phyloP scores from a whole-genome alignment of 2,329 filamentous ascomycete genomes.

The Diaporthe ilicicola region DNA sequence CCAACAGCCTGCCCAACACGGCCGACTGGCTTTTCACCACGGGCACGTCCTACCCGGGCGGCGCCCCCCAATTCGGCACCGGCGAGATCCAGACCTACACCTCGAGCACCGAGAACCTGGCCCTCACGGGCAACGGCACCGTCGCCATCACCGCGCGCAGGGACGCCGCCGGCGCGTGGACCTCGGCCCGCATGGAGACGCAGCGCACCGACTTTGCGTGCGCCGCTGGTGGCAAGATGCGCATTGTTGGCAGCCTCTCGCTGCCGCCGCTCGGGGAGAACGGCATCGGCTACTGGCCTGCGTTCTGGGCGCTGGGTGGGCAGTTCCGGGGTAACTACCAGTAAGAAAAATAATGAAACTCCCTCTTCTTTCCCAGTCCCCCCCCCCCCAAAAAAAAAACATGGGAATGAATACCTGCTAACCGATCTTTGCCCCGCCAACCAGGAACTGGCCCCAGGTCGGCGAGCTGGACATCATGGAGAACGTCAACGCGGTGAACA shows the following conservation, averaged over 20 bases:
- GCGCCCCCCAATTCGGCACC: slow-evolving; percentile 22
- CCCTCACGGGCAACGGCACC: slow-evolving; percentile 16
- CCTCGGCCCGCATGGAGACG: slow-evolving; percentile 37
- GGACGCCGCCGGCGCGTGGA: slow-evolving; percentile 26
- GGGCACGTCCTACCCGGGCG: slow-evolving; percentile 18
- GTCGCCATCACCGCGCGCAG: slow-evolving; percentile 22
- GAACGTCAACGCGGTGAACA: slow-evolving; percentile 40
- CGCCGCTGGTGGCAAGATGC: slow-evolving; percentile 38
- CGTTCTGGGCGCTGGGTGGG: slow-evolving; percentile 18
- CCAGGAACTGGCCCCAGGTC: slow-evolving; percentile 39
- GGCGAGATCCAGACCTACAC: slow-evolving; percentile 22
- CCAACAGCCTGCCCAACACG: slow-evolving; percentile 26
- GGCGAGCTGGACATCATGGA: slow-evolving; percentile 44
- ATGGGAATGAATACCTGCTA: too few species aligned
- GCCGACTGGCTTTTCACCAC: slow-evolving; percentile 12
- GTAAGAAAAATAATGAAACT: background rate
- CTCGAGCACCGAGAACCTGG: slow-evolving; percentile 19
- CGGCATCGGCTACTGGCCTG: slow-evolving; percentile 18
- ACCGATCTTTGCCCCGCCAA: slow-evolving; percentile 29
- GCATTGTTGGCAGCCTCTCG: slow-evolving; percentile 36
- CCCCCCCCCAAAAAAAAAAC: too few species aligned
- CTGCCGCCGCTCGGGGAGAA: slow-evolving; percentile 19
- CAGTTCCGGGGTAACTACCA: slow-evolving; percentile 12
- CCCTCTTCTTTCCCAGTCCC: too few species aligned
- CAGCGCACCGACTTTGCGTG: slow-evolving; percentile 35